Conservation (phyloP, 2,329 filamentous ascomycete species). For the Zalaria obscura region DNA sequence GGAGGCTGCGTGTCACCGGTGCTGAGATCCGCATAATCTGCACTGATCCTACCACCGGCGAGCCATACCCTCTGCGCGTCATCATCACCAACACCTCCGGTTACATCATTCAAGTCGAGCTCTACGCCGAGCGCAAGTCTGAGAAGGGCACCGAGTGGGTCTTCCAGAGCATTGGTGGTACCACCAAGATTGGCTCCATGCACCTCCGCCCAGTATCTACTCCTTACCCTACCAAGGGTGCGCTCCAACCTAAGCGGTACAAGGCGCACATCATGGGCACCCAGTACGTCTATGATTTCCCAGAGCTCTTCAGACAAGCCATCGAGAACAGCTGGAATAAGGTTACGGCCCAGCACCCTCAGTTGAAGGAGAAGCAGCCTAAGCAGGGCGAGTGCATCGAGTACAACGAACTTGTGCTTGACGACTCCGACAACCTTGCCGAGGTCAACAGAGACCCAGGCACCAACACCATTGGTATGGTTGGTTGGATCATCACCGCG, state of each 20-base stretch:
- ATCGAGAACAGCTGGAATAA: conserved; percentile 89
- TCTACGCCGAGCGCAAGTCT: conserved; percentile 95
- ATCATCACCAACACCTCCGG: conserved; percentile 97
- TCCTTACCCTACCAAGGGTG: conserved; percentile 96
- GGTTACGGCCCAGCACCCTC: conserved; percentile 58
- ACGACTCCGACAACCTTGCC: conserved; percentile 80
- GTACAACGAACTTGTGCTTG: conserved; percentile 85
- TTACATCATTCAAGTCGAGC: conserved; percentile 93
- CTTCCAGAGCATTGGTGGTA: conserved; percentile 94
- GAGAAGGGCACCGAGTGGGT: conserved; percentile 91
- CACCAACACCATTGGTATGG: conserved; percentile 94
- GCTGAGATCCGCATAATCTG: conserved; percentile 98
- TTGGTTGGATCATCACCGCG: conserved; percentile 91
- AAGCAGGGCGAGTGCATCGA: conserved; percentile 81
- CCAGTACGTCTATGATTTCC: conserved; percentile 99
- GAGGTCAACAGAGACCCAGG: conserved; percentile 92
- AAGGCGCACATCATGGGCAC: conserved; percentile 99
- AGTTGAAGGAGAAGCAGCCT: conserved; percentile 67
- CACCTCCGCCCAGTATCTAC: conserved; percentile 82
- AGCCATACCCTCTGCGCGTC: conserved; percentile 83
- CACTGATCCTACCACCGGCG: conserved; percentile 72
- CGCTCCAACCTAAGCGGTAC: conserved; percentile 96
- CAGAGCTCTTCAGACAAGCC: conserved; percentile 94
- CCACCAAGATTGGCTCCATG: conserved; percentile 88
- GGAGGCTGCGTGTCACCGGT: conserved; percentile 91